These are phyloP conservation scores for Heritiera littoralis DNA, from an alignment of 345 rosid species.

Conservation along the genomic window DNA sequence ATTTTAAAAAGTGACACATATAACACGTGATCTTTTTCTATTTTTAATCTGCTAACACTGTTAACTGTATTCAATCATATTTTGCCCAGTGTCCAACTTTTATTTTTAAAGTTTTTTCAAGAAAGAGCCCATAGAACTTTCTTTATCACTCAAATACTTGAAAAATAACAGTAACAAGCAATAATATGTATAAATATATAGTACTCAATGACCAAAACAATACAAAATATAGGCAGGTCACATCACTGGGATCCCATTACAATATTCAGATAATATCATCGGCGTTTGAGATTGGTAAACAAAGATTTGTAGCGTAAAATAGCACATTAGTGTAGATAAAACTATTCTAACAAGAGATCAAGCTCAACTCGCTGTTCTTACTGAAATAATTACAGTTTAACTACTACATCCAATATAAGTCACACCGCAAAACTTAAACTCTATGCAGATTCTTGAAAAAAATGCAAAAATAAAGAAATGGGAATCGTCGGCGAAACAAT, in stretches of 20 bases:
- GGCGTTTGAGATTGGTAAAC: not conserved
- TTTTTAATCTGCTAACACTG: no score
- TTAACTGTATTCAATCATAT: no score
- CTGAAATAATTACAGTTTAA: conserved; percentile 14
- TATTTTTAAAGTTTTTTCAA: no score
- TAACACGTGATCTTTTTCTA: no score
- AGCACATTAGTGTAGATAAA: not conserved
- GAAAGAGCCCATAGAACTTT: no score
- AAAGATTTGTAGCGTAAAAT: not conserved
- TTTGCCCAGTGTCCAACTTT: no score
- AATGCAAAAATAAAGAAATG: conserved; percentile 8
- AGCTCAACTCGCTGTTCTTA: not conserved
- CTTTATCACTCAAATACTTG: not conserved
- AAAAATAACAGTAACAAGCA: not conserved
- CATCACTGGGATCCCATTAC: not conserved
- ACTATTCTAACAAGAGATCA: not conserved
- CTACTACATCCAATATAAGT: not conserved
- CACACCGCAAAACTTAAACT: not conserved
- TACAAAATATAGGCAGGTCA: not conserved
- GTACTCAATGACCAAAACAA: not conserved
- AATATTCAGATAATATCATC: not conserved
- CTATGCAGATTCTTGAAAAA: not conserved
- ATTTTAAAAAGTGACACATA: no score
- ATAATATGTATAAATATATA: no score
- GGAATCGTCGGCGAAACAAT: not conserved